phyloP scores from a whole-genome alignment of 1,284 basidiomycete genomes.

The Trichosporon sp. region DNA sequence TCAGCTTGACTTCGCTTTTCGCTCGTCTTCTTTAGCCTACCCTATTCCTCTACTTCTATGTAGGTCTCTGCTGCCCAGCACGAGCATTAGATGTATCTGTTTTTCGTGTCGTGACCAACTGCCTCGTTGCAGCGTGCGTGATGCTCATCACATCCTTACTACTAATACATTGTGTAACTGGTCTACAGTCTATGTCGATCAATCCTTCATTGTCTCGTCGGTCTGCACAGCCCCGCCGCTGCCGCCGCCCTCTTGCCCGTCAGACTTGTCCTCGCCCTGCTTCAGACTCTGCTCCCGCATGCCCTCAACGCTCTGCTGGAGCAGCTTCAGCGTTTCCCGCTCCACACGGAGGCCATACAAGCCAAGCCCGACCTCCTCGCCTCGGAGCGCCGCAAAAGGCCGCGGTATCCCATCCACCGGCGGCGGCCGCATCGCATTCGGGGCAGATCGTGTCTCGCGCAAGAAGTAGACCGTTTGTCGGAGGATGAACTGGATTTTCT shows the following conservation, averaged over 20 bases:
- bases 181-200: not conserved
- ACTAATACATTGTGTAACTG: not conserved
- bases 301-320: not conserved
- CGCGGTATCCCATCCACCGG: conserved; percentile 29
- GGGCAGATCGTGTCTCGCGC: conserved; percentile 31
- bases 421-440: conserved; percentile 30
- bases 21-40: conserved; percentile 19
- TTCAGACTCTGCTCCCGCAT: not conserved
- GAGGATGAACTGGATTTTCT: conserved; percentile 46
- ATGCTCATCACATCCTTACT: not conserved
- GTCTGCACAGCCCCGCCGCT: not conserved
- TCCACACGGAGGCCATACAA: conserved; percentile 40
- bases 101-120: not conserved
- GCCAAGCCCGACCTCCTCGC: conserved; percentile 22
- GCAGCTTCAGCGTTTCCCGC: conserved; percentile 28
- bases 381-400: conserved; percentile 15
- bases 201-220: not conserved
- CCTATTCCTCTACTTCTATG: conserved; percentile 11
- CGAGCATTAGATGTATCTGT: not conserved
- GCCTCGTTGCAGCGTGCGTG: not conserved
- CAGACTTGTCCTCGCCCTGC: not conserved
- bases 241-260: conserved; percentile 2
- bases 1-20: conserved; percentile 35
- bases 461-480: conserved; percentile 43
- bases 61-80: not conserved